A percentile compares a stretch with the other conserved stretches of the same genome.
Evolutionary conservation across 495 filamentous ascomycete genomes (phyloP).

Genomic region (Tuber calosporum): DNA sequence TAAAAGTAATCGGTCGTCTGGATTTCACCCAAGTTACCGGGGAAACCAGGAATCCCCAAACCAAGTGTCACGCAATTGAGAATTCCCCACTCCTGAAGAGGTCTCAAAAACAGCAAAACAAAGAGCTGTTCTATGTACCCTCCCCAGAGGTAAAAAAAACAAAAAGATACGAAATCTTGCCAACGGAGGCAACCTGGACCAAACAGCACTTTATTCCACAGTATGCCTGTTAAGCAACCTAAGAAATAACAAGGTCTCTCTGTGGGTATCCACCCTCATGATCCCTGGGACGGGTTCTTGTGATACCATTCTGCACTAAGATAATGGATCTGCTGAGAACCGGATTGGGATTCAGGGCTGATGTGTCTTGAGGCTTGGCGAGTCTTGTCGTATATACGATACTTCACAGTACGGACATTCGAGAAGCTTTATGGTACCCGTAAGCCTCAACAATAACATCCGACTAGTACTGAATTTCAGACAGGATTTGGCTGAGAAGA

Average conservation of each 20-base stretch:
- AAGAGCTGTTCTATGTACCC: neutral
- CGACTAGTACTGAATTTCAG: neutral
- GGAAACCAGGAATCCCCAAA: neutral
- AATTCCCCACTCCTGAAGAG: neutral
- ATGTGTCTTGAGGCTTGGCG: neutral
- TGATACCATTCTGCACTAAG: neutral
- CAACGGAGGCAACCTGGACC: neutral
- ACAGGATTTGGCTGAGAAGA: neutral
- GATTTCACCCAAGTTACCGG: neutral
- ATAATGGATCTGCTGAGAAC: neutral
- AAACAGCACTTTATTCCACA: neutral
- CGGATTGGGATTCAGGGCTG: neutral
- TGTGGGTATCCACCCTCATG: neutral
- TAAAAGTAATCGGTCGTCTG: neutral
- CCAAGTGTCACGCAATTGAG: neutral
- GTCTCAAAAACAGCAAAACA: neutral
- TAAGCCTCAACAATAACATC: neutral
- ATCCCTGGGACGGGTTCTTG: neutral
- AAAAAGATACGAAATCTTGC: neutral
- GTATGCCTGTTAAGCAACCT: neutral
- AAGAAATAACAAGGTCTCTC: neutral
- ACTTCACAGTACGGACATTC: neutral
- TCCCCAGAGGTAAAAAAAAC: neutral
- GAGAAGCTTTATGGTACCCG: neutral
- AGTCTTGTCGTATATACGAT: neutral